phyloP scores from a whole-genome alignment of 2,329 filamentous ascomycete genomes.

The Fusarium liriodendri region DNA sequence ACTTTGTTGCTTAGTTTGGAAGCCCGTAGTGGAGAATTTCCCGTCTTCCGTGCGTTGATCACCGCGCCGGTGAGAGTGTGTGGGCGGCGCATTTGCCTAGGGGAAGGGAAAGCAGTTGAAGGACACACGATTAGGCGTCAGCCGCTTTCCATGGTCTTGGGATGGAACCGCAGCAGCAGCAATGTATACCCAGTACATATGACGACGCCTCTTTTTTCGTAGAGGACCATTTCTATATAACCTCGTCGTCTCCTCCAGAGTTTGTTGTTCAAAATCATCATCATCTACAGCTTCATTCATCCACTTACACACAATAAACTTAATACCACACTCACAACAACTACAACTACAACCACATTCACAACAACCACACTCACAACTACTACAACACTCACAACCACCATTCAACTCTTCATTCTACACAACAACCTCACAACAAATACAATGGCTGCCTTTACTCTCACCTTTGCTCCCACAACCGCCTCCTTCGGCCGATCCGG shows the following conservation, averaged over 20 bases:
- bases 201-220: constrained; percentile 8
- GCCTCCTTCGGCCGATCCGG: constrained; percentile 39
- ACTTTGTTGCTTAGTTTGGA: constrained; percentile 37
- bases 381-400: constrained; percentile 2
- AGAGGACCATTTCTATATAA: constrained; percentile 31
- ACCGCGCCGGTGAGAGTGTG: constrained; percentile 8
- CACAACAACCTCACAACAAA: constrained; percentile 1
- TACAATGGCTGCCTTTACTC: constrained; percentile 47
- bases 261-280: constrained; percentile 14
- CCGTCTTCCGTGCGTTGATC: not conserved
- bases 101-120: not conserved
- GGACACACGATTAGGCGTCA: constrained; percentile 29
- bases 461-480: constrained; percentile 40
- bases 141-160: constrained; percentile 25
- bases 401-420: constrained; percentile 2
- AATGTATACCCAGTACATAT: constrained; percentile 5
- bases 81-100: constrained; percentile 2
- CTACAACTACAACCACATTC: constrained; percentile 8
- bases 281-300: constrained; percentile 22
- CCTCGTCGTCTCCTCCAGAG: constrained; percentile 10
- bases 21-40: not conserved
- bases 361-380: not conserved
- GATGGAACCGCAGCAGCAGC: constrained; percentile 5
- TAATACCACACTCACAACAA: constrained; percentile 4
- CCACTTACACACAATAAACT: constrained; percentile 4